Evolutionary conservation across 345 rosid species (phyloP), one percentile per base, ranked within the genome.

Genomic region (Acer campestre): DNA sequence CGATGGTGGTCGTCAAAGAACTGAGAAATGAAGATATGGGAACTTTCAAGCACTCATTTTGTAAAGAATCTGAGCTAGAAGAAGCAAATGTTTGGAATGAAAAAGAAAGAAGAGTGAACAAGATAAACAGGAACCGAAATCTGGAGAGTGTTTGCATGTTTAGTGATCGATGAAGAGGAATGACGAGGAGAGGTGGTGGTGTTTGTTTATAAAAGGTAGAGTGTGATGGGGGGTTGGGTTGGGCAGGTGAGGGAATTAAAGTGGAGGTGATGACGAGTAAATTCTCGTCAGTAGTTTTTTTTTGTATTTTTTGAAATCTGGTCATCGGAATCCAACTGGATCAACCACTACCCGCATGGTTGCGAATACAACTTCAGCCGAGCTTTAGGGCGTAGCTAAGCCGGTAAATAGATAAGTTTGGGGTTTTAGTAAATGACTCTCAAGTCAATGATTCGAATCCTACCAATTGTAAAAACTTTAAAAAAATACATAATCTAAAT

Each of bases 1-100:
- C 85, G 31, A 90, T 62, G 46, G 85, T 75, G 31, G 69, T 72
- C 75, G 44, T 61, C 80, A 90, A 68, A 14, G 94, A 88, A 67
- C 80, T 82, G 1, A 80, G 46, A 70, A 91, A 91, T 42, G 85
- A 85, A 6, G 80, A 51, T 1, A 82, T 22, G 0, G 91, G 84
- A 6, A 90, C 92, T 46, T 67, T 84, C 68, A 91, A 78, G 73
- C 83, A 86, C 46, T 83, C 84, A 0, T 46, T 22, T 27, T 67
- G 82, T n/a, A 59, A 46, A 56, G 72, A 42, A 2, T 62, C 83
- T 1, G 55, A 3, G 22, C 20, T 14, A 20, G 62, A 29, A 70
- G 49, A 10, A 31, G 27, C 56, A 18, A 42, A 65, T 65, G 68
- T 6, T 14, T 44, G 11, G 20, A 17, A 65, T 3, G 16, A 16